Evolutionary conservation across 805 yeast genomes (phyloP).

Genomic region (Zygosaccharomyces rouxii): DNA sequence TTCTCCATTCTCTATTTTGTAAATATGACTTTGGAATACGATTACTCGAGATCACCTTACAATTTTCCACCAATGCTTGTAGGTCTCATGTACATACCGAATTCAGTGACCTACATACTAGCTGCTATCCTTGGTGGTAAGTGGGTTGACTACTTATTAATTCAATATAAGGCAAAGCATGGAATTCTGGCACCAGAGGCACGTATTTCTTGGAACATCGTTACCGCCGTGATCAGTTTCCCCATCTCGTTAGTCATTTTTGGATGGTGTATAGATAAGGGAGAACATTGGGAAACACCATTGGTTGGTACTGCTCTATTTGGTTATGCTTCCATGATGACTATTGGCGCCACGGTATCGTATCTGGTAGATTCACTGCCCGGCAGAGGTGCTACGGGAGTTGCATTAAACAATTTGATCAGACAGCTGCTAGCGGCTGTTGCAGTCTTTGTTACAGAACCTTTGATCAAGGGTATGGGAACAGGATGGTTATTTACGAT

Average conservation of each 20-base stretch:
- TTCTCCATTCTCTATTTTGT: conserved; percentile 69
- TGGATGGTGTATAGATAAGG: conserved; percentile 74
- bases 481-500: conserved; percentile 66
- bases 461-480: conserved; percentile 58
- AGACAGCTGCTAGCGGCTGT: conserved; percentile 74
- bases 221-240: conserved; percentile 55
- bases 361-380: conserved; percentile 80
- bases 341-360: conserved; percentile 74
- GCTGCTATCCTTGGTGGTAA: conserved; percentile 78
- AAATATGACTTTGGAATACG: conserved; percentile 66
- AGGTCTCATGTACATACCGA: conserved; percentile 78
- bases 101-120: conserved; percentile 67
- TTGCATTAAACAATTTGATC: conserved; percentile 72
- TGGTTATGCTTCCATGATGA: conserved; percentile 79
- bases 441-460: conserved; percentile 72
- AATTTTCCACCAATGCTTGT: conserved; percentile 58
- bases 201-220: conserved; percentile 70
- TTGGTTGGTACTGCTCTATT: conserved; percentile 74
- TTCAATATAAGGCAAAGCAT: conserved; percentile 49
- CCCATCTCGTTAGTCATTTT: conserved; percentile 64
- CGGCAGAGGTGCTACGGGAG: conserved; percentile 84
- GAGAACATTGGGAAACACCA: conserved; percentile 74
- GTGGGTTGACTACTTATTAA: conserved; percentile 65
- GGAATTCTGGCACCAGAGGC: conserved; percentile 73
- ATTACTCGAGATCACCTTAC: conserved; percentile 52